Percentiles rank a stretch among this genome's conserved stretches.
phyloP scores from a whole-genome alignment of 2,329 filamentous ascomycete genomes.

The Aspergillus caelatus region DNA sequence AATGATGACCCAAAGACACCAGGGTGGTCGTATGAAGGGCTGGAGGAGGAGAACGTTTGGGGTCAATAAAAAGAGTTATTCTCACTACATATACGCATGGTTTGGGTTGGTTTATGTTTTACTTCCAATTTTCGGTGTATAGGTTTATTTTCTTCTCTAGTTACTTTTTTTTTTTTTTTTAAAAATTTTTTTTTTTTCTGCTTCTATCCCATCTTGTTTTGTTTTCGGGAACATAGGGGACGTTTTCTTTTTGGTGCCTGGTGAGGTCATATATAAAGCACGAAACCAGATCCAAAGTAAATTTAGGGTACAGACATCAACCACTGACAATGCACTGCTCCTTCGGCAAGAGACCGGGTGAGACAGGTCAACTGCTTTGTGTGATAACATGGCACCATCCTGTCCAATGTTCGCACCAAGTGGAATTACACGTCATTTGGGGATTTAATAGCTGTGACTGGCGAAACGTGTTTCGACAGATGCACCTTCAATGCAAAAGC shows the following conservation, averaged over 20 bases:
- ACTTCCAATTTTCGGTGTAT: background rate
- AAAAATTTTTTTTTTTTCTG: background rate
- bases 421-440: background rate
- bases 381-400: background rate
- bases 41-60: constrained; percentile 45
- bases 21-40: constrained; percentile 32
- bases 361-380: background rate
- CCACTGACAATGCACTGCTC: background rate
- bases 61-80: constrained; percentile 20
- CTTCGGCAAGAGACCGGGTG: background rate
- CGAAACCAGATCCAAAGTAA: background rate
- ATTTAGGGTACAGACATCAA: constrained; percentile 2
- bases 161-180: background rate
- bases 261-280: background rate
- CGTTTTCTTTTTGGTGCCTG: background rate
- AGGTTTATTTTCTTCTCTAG: background rate
- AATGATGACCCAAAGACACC: constrained; percentile 19
- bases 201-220: background rate
- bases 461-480: constrained; percentile 7
- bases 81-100: background rate
- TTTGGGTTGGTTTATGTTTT: background rate
- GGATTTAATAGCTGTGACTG: background rate
- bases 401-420: background rate
- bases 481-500: background rate
- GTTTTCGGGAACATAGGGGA: background rate